Conservation (phyloP, 345 rosid species). For the Brassica rapa region DNA sequence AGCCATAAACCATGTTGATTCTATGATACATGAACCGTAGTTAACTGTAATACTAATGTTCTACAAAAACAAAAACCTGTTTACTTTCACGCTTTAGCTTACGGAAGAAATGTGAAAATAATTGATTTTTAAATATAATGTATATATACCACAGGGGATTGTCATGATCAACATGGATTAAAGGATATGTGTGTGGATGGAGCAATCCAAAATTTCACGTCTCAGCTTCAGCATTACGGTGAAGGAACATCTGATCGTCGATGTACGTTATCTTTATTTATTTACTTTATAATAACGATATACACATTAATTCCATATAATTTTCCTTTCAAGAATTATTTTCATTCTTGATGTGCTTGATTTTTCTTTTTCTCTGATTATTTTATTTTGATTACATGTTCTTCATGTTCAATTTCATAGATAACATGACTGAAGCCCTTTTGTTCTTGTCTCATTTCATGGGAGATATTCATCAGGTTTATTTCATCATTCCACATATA, state of each 20-base stretch:
- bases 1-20: constrained; percentile 33
- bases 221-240: constrained; percentile 84
- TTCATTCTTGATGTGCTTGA: background rate
- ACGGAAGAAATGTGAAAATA: background rate
- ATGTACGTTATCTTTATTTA: constrained; percentile 41
- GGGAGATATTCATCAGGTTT: constrained; percentile 95
- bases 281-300: background rate
- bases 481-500: background rate
- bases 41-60: background rate
- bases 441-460: constrained; percentile 88
- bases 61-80: background rate
- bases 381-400: background rate
- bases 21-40: background rate
- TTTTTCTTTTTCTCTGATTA: background rate
- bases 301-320: background rate
- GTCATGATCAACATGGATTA: constrained; percentile 63
- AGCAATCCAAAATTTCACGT: constrained; percentile 82
- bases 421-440: constrained; percentile 92
- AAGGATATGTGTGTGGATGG: constrained; percentile 81
- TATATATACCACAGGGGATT: constrained; percentile 64
- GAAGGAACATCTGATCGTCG: constrained; percentile 87
- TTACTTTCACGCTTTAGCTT: background rate
- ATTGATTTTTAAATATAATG: background rate
- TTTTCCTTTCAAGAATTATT: background rate
- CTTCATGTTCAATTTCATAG: constrained; percentile 39